phyloP scores from a whole-genome alignment of 768 basidiomycete species.

The Hericium erinaceus region DNA sequence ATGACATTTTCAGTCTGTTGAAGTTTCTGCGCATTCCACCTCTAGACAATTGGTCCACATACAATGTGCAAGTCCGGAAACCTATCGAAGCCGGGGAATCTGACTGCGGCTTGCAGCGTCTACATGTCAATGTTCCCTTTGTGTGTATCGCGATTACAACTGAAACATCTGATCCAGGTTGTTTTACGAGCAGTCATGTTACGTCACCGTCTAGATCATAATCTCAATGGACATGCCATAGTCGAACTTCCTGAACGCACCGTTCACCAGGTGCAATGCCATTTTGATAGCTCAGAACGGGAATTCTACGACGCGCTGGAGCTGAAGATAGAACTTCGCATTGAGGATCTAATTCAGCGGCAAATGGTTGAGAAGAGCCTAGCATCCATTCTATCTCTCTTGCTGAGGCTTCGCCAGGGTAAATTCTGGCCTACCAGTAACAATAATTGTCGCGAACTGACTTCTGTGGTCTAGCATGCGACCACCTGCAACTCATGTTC shows the following conservation, averaged over 20 bases:
- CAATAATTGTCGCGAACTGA: not conserved
- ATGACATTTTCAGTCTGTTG: conserved; percentile 80
- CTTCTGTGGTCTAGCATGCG: conserved; percentile 51
- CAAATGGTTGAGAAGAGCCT: not conserved
- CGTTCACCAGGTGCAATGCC: conserved; percentile 61
- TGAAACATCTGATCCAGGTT: conserved; percentile 30
- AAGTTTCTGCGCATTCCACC: conserved; percentile 81
- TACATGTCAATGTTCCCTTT: conserved; percentile 44
- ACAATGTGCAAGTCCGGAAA: conserved; percentile 65
- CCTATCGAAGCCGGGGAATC: conserved; percentile 65
- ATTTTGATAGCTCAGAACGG: not conserved
- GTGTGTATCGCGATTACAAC: not conserved
- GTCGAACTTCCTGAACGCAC: conserved; percentile 67
- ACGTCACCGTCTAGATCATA: conserved; percentile 60
- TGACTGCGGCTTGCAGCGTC: conserved; percentile 63
- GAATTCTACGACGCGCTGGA: not conserved
- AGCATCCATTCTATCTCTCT: not conserved
- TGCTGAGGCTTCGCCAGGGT: not conserved
- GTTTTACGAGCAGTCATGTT: conserved; percentile 86
- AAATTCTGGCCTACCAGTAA: not conserved
- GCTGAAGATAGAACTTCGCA: not conserved
- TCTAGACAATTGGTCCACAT: conserved; percentile 65
- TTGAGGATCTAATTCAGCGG: not conserved
- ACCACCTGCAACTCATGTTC: conserved; percentile 74
- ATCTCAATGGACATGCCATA: conserved; percentile 68